phyloP scores from a whole-genome alignment of 2,329 filamentous ascomycete species.

The Clonostachys rhizophaga region DNA sequence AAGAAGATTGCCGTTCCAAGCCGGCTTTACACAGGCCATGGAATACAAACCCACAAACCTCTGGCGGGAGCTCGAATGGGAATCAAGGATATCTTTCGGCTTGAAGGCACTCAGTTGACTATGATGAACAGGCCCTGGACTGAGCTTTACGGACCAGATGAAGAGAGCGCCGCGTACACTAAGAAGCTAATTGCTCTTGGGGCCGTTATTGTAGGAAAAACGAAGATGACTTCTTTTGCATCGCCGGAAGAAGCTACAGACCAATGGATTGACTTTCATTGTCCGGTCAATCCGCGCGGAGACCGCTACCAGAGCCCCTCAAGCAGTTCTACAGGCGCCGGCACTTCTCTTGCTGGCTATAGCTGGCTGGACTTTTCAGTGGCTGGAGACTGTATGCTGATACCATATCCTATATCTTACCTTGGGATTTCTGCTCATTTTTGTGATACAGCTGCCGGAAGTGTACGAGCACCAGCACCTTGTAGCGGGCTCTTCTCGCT shows the following conservation, averaged over 20 bases:
- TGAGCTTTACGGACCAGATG: constrained; percentile 40
- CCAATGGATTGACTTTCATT: constrained; percentile 27
- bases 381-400: constrained; percentile 7
- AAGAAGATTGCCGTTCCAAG: constrained; percentile 29
- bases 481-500: constrained; percentile 22
- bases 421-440: constrained; percentile 10
- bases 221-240: constrained; percentile 36
- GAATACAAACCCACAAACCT: constrained; percentile 18
- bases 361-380: constrained; percentile 17
- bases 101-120: constrained; percentile 45
- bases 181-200: constrained; percentile 53
- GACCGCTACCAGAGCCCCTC: constrained; percentile 17
- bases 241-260: constrained; percentile 32
- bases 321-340: constrained; percentile 16
- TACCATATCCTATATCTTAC: too few relatives aligned
- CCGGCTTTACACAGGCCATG: constrained; percentile 22
- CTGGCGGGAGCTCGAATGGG: constrained; percentile 28
- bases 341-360: constrained; percentile 16
- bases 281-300: constrained; percentile 17
- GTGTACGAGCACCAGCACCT: constrained; percentile 8
- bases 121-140: constrained; percentile 56
- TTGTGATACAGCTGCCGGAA: constrained; percentile 6
- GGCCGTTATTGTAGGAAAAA: constrained; percentile 40
- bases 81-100: constrained; percentile 23
- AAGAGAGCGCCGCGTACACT: constrained; percentile 40